Base-by-base conservation (phyloP, 2,329 filamentous ascomycete genomes). In the Fusarium sp. region DNA sequence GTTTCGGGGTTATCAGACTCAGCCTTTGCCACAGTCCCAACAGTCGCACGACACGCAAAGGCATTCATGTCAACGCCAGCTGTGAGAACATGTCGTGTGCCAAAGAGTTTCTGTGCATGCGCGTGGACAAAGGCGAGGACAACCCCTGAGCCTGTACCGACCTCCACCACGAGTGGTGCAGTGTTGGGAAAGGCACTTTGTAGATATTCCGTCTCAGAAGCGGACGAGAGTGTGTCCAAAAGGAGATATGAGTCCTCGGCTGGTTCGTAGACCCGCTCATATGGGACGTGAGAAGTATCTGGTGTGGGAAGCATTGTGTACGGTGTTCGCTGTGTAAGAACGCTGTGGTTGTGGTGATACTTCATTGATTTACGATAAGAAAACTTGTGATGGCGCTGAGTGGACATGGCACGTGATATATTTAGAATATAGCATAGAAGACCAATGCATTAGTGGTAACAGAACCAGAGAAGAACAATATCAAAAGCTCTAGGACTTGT, bases 191-290 rank as follows among this genome's bases (percentile, higher is more conserved):
- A 97, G 45, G 87, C 88, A 7, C 80, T 61, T 20, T 84, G 83
- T 21, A 98, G 88, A 79, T 93, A 97, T 25, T 82, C 72, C 6
- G 84, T 88, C 80, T 97, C 93, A 4, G 86, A 78, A 1, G 84
- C 63, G 3, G 90, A 91, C 0, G 94, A 95, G 46, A 99, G 87
- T 0, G 94, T 97, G 82, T 99, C 95, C 30, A 99, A 88, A 50
- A 99, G 87, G 46, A 99, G 88, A 78, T 93, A 99, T 7, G 94
- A 98, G 82, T 99, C 96, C 81, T 99, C 96, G 13, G 95, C 92
- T 37, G 96, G 96, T 78, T 98, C 94, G 82, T 99, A 99, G 73
- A 98, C 90, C 58, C 91, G 89, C 79, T 93, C 88, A 81, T 94
- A 97, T 57, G 91, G 88, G 63, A 98, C 93, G 82, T 99, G 96